These are phyloP conservation scores for Hanseniaspora lindneri DNA, from an alignment of 805 yeast genomes.

Conservation along the genomic window DNA sequence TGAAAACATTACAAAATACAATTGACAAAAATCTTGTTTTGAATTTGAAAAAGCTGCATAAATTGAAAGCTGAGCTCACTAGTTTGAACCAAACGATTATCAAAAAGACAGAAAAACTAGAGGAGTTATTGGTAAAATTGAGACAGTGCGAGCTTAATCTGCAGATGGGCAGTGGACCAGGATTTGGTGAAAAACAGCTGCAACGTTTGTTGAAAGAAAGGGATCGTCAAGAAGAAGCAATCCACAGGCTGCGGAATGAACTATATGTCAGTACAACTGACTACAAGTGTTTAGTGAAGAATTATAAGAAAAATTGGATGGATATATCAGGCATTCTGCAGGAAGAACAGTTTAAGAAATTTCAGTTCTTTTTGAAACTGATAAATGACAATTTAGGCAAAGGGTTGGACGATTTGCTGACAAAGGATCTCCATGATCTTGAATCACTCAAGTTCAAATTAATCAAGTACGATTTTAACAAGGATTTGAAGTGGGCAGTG, in stretches of 20 bases:
- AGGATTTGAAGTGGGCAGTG: slow-evolving; percentile 5
- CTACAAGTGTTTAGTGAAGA: slow-evolving; percentile 26
- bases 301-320: slow-evolving; percentile 29
- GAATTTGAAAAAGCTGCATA: slow-evolving; percentile 26
- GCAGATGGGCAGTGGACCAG: slow-evolving; percentile 18
- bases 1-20: slow-evolving; percentile 15
- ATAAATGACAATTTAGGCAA: slow-evolving; percentile 8
- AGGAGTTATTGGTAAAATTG: slow-evolving; percentile 22
- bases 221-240: slow-evolving; percentile 19
- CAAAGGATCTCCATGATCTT: slow-evolving; percentile 7
- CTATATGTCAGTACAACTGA: slow-evolving; percentile 26
- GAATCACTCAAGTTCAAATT: slow-evolving; percentile 9
- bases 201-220: slow-evolving; percentile 25
- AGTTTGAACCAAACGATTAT: slow-evolving; percentile 25
- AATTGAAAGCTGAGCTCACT: slow-evolving; percentile 24
- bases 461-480: slow-evolving; percentile 13
- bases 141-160: slow-evolving; percentile 27
- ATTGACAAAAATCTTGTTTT: slow-evolving; percentile 22
- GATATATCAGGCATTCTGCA: slow-evolving; percentile 23
- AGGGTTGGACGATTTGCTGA: slow-evolving; percentile 9
- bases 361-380: slow-evolving; percentile 3
- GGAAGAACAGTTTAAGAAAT: slow-evolving; percentile 20
- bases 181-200: slow-evolving; percentile 24
- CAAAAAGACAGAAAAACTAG: slow-evolving; percentile 23
- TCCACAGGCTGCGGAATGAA: slow-evolving; percentile 22